phyloP scores from a whole-genome alignment of 441 rosid species.

The Populus trichocarpa region DNA sequence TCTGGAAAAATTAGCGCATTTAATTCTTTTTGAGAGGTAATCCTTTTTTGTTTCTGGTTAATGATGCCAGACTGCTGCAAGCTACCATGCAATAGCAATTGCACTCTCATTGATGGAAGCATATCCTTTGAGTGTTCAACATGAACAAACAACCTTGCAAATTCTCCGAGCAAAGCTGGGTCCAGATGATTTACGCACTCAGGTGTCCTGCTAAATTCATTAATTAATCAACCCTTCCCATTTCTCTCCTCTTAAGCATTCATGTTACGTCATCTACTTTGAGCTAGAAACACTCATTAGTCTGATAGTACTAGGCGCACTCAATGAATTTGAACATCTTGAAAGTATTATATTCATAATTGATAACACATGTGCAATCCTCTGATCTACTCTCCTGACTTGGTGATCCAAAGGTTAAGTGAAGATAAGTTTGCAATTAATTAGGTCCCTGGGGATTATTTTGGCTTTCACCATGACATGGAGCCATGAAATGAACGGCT shows the following conservation, averaged over 20 bases:
- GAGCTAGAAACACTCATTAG: neutral
- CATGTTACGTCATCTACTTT: neutral
- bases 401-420: neutral
- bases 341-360: neutral
- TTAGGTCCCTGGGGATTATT: neutral
- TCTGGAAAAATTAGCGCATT: neutral
- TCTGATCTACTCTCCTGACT: neutral
- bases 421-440: neutral
- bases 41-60: conserved; percentile 9
- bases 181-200: conserved; percentile 66
- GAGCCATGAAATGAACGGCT: neutral
- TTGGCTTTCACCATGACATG: neutral
- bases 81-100: conserved; percentile 81
- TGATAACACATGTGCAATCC: neutral
- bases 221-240: conserved; percentile 16
- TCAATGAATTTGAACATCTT: neutral
- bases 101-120: conserved; percentile 82
- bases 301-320: neutral
- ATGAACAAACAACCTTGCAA: conserved; percentile 66
- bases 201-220: conserved; percentile 30
- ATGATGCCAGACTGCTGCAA: conserved; percentile 63
- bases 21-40: conserved; percentile 9
- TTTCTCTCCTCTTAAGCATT: neutral
- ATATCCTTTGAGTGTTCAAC: conserved; percentile 67
- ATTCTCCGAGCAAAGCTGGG: conserved; percentile 65